Evolutionary conservation across 1,284 basidiomycete species (phyloP).

Genomic region (Volvariella surrecta): DNA sequence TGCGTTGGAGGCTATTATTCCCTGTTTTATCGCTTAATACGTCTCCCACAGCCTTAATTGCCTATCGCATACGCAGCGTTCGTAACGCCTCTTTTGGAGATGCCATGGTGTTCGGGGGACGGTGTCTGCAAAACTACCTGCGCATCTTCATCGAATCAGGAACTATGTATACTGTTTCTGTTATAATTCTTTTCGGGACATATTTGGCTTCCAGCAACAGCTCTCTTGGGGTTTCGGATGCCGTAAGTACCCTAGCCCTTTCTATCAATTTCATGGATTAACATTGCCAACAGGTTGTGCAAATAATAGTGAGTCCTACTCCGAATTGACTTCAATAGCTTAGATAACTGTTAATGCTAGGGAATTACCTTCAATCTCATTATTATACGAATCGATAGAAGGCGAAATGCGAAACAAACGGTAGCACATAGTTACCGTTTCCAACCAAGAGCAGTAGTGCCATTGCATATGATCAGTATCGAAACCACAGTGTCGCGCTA

Average conservation of each 20-base stretch:
- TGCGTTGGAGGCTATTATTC: slow-evolving; percentile 11
- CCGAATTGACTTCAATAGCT: slow-evolving; percentile 1
- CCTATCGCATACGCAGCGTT: slow-evolving; percentile 26
- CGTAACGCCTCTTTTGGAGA: slow-evolving; percentile 14
- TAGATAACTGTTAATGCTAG: slow-evolving; percentile 7
- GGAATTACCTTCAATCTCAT: slow-evolving; percentile 32
- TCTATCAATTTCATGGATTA: background rate
- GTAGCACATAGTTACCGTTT: slow-evolving; percentile 8
- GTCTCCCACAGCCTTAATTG: slow-evolving; percentile 21
- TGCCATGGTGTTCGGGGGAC: slow-evolving; percentile 9
- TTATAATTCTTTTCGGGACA: slow-evolving; percentile 23
- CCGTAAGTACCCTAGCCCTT: slow-evolving; percentile 17
- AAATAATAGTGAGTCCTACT: slow-evolving; percentile 22
- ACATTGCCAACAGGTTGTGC: slow-evolving; percentile 20
- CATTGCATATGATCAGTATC: slow-evolving; percentile 20
- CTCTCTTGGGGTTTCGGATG: slow-evolving; percentile 25
- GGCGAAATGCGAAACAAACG: slow-evolving; percentile 11
- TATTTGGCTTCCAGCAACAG: slow-evolving; percentile 27
- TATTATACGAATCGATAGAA: slow-evolving; percentile 21
- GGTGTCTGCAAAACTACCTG: slow-evolving; percentile 21
- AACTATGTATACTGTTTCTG: slow-evolving; percentile 25
- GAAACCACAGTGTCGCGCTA: slow-evolving; percentile 20
- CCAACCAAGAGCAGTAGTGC: slow-evolving; percentile 5
- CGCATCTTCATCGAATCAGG: slow-evolving; percentile 31
- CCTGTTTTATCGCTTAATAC: background rate